Evolutionary conservation across 768 basidiomycete species (phyloP).

Genomic region (Harrya chromipes): DNA sequence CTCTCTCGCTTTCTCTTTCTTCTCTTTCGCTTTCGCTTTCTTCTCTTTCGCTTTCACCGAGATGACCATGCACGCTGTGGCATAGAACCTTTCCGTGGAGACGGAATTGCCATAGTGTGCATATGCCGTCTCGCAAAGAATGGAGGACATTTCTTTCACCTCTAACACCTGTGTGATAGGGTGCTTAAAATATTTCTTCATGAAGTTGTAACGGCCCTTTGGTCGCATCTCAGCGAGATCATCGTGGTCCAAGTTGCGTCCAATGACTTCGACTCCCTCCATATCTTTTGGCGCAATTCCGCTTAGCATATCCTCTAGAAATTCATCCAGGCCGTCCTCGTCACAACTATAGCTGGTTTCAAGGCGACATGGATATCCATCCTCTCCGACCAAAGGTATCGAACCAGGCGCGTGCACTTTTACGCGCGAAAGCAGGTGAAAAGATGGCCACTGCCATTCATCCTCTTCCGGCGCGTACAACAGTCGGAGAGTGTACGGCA

Average conservation of each 20-base stretch:
- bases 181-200: neutral
- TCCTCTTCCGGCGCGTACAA: neutral
- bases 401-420: neutral
- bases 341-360: neutral
- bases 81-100: neutral
- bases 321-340: neutral
- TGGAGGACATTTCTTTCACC: neutral
- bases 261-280: slow-evolving; percentile 1
- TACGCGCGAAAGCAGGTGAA: neutral
- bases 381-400: no score
- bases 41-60: neutral
- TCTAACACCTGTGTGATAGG: slow-evolving; percentile 2
- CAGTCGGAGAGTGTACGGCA: neutral
- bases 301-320: accelerated
- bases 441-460: neutral
- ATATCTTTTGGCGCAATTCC: neutral
- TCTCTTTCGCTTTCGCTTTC: no score
- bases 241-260: neutral
- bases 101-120: neutral
- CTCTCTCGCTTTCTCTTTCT: no score
- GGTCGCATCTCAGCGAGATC: no score
- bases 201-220: neutral
- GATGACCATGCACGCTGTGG: neutral
- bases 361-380: neutral
- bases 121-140: neutral